Conservation (phyloP, 495 filamentous ascomycete genomes). For the Penicillium goetzii region DNA sequence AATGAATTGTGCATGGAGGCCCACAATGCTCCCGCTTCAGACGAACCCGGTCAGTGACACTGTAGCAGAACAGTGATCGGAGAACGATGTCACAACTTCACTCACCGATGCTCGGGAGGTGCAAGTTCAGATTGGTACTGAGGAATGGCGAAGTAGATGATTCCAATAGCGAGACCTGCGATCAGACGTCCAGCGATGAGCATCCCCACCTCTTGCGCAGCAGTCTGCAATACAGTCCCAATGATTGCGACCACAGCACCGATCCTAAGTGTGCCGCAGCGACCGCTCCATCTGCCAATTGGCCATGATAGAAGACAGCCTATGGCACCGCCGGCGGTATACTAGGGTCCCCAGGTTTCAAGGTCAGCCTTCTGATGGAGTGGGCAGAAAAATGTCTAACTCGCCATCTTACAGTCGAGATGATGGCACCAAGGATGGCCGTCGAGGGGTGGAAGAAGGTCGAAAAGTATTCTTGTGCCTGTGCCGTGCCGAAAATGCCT, state of each 20-base stretch:
- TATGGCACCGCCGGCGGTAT: slow-evolving; percentile 1
- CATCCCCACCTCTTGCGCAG: slow-evolving; percentile 1
- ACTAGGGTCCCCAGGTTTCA: background rate
- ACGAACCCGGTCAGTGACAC: background rate
- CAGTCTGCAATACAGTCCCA: background rate
- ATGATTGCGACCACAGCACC: background rate
- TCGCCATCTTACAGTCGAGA: background rate
- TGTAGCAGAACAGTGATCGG: background rate
- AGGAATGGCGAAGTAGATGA: background rate
- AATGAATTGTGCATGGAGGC: background rate
- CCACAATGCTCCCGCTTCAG: background rate
- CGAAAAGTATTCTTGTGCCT: background rate
- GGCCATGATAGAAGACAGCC: slow-evolving; percentile 1
- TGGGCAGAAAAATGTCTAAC: background rate
- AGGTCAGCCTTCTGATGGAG: background rate
- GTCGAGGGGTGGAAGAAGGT: background rate
- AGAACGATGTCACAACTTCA: background rate
- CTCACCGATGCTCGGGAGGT: background rate
- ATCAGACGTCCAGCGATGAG: background rate
- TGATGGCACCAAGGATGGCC: background rate
- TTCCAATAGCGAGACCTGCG: slow-evolving; percentile 1
- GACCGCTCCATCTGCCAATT: background rate
- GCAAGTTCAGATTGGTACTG: slow-evolving; percentile 1
- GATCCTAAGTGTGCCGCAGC: background rate
- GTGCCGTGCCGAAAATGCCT: slow-evolving; percentile 1